Evolutionary conservation across 768 basidiomycete species (phyloP), one percentile per base, ranked within the genome.

Genomic region (Tricholoma hemisulphureum): DNA sequence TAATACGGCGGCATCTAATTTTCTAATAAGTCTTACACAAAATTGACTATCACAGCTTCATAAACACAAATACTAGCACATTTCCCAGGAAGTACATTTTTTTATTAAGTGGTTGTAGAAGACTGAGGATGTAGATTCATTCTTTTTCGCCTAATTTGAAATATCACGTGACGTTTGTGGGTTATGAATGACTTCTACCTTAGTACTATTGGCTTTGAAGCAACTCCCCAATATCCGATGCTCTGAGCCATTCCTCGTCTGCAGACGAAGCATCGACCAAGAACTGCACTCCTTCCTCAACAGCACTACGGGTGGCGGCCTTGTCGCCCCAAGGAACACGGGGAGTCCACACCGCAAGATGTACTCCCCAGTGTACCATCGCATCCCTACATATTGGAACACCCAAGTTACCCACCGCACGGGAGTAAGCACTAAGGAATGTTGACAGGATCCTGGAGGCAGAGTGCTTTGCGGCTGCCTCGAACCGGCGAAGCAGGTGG

Each of bases 301-400:
- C 83, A 5, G 82, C 75, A 53, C 74, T 74, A 57, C 83, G 75
- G 28, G 78, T 81, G 52, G 65, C 69, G 57, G 82, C 76, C 57
- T 73, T 77, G 28, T 68, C 72, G 34, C 80, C 78, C 87, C 86
- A 88, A 2, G 68, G 61, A 5, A 73, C 60, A 2, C 83, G 74
- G 6, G 83, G 78, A 8, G 83, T 84, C 64, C 72, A 75, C 3
- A 78, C 75, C 9, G 81, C 78, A 32, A 82, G 66, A 67, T 89
- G 88, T 11, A 75, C 76, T 0, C 86, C 88, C 48, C 79, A 71
- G 52, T 86, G 86, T 5, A 73, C 65, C 46, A 79, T 41, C 10
- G 82, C 75, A 8, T 65, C 66, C 26, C 71, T 66, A 24, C 73
- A 75, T 6, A 74, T 59, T 14, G 75, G 67, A 6, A 61, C 63